Conservation (phyloP, 805 yeast genomes). For the Wickerhamiella siamensis region DNA sequence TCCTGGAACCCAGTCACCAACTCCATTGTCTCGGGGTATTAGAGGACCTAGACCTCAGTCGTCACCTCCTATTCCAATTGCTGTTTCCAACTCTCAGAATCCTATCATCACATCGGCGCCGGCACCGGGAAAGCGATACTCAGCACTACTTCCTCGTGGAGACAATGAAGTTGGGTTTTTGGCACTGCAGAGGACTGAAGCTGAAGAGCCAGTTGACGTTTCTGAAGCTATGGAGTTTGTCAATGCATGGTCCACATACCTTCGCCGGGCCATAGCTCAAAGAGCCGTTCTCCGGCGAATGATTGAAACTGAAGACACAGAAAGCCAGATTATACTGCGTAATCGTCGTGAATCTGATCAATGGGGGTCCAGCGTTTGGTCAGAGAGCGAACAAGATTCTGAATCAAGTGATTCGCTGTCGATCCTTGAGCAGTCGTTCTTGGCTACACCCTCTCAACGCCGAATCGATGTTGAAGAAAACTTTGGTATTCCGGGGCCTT, state of each 20-base stretch:
- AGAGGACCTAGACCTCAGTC: neutral
- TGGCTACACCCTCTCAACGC: neutral
- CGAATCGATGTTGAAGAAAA: neutral
- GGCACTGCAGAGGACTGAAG: neutral
- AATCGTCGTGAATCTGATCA: neutral
- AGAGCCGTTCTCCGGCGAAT: conserved; percentile 20
- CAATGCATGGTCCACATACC: conserved; percentile 22
- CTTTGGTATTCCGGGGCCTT: neutral
- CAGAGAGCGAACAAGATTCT: neutral
- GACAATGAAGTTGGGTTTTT: conserved; percentile 9
- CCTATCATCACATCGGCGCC: neutral
- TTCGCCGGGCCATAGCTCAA: conserved; percentile 22
- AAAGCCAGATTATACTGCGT: too few relatives aligned
- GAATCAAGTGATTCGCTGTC: neutral
- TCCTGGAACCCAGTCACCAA: neutral
- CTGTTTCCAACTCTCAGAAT: neutral
- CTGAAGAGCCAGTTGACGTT: conserved; percentile 9
- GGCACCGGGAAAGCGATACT: conserved; percentile 5
- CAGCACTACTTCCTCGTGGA: conserved; percentile 13
- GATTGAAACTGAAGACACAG: conserved; percentile 5
- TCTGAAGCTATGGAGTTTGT: conserved; percentile 22
- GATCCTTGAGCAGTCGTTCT: neutral
- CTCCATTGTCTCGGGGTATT: neutral
- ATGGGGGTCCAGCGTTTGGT: neutral
- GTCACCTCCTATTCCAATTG: neutral